Evolutionary conservation across 73 alveolate species (phyloP).

Genomic region (Blepharisma japonicum): DNA sequence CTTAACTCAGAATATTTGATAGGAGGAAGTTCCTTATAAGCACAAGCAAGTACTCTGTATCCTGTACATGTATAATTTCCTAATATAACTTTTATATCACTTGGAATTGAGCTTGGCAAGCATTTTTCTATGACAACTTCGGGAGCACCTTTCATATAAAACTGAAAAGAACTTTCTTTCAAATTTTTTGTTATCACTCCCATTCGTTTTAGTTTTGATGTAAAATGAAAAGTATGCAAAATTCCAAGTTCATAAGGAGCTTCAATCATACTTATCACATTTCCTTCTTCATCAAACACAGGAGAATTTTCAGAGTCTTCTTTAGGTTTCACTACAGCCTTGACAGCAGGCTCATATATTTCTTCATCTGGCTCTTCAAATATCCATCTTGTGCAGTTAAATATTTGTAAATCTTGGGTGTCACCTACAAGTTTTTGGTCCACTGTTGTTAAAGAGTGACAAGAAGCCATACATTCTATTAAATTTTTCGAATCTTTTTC

Average conservation of each 20-base stretch:
- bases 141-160: slow-evolving; percentile 79
- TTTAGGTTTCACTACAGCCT: slow-evolving; percentile 33
- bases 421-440: slow-evolving; percentile 91
- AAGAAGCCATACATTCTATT: slow-evolving; percentile 72
- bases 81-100: not conserved
- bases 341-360: slow-evolving; percentile 34
- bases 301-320: not conserved
- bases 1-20: slow-evolving; percentile 25
- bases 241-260: slow-evolving; percentile 69
- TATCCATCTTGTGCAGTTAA: slow-evolving; percentile 92
- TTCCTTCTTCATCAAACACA: not conserved
- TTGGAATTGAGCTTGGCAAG: slow-evolving; percentile 18
- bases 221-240: slow-evolving; percentile 86
- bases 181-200: slow-evolving; percentile 66
- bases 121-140: slow-evolving; percentile 88
- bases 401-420: slow-evolving; percentile 96
- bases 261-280: slow-evolving; percentile 24
- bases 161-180: not conserved
- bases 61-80: slow-evolving; percentile 21
- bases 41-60: slow-evolving; percentile 30
- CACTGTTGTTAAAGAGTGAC: slow-evolving; percentile 89
- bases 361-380: slow-evolving; percentile 55
- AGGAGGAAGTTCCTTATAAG: not conserved
- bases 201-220: slow-evolving; percentile 88
- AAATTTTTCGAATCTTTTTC: not conserved